Evolutionary conservation across 2,329 filamentous ascomycete species (phyloP), one percentile per base, ranked within the genome.

Genomic region (Onygenales sp.): DNA sequence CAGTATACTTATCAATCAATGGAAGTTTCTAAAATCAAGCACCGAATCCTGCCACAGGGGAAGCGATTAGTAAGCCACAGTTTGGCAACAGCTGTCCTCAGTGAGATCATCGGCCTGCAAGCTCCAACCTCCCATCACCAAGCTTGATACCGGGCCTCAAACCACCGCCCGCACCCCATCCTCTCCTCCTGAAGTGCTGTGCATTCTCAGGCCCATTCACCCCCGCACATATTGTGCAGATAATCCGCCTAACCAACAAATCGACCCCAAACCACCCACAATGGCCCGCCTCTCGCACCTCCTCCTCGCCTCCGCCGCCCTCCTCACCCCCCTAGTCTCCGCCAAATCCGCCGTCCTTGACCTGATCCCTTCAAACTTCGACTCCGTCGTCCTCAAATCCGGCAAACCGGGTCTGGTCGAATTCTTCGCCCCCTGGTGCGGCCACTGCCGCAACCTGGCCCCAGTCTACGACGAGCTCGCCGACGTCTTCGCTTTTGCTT

Each of bases 401-500:
- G 90, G 90, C 72, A 97, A 95, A 78, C 92, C 93, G 43, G 91
- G 93, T 0, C 84, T 98, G 31, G 90, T 97, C 63, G 91, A 97
- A 72, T 98, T 98, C 81, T 97, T 95, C 68, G 93, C 93, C 36
- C 91, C 92, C 27, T 98, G 93, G 93, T 98, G 93, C 68, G 94
- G 93, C 35, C 93, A 98, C 80, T 98, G 93, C 89, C 97, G 97
- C 82, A 95, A 77, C 66, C 86, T 98, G 36, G 93, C 93, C 13
- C 94, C 93, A 49, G 78, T 94, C 55, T 98, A 94, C 73, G 93
- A 98, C 71, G 88, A 98, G 69, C 83, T 98, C 43, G 93, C 83
- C 46, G 71, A 78, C 49, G 75, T 78, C 43, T 95, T 91, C 71
- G 83, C 86, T 60, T 83, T 81, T 65, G 83, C 84, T 60, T 75